Conservation (phyloP, 1,284 basidiomycete genomes). For the Fomitopsis betulina region DNA sequence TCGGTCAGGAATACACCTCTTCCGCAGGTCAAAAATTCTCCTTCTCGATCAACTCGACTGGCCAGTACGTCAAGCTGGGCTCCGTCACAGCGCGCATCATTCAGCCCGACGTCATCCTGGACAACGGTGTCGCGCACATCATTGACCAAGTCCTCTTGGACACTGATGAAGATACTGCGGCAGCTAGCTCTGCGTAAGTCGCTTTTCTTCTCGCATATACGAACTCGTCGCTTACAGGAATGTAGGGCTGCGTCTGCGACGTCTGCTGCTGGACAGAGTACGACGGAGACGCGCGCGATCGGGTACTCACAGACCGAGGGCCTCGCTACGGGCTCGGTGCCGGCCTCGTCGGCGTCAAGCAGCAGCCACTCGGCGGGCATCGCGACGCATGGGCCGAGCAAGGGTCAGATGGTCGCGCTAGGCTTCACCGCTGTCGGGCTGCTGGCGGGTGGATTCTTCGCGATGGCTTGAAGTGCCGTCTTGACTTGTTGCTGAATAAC, state of each 20-base stretch:
- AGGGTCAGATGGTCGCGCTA: background rate
- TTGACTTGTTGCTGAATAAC: background rate
- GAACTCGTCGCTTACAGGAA: background rate
- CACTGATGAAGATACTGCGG: constrained; percentile 40
- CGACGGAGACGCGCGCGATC: constrained; percentile 11
- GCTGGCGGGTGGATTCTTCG: constrained; percentile 1
- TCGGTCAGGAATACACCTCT: constrained; percentile 39
- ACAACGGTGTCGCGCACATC: constrained; percentile 73
- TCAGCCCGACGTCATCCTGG: constrained; percentile 57
- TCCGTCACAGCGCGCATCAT: constrained; percentile 55
- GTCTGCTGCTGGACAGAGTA: constrained; percentile 8
- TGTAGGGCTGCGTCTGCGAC: constrained; percentile 10
- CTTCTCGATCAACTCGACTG: constrained; percentile 55
- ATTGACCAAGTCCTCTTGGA: constrained; percentile 63
- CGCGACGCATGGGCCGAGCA: background rate
- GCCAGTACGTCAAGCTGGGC: constrained; percentile 54
- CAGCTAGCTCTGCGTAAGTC: constrained; percentile 54
- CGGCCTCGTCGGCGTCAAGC: background rate
- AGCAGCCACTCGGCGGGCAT: background rate
- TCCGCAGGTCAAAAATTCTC: constrained; percentile 56
- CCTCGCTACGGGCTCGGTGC: constrained; percentile 1
- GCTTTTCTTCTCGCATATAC: background rate
- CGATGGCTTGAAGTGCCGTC: background rate
- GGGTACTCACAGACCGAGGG: constrained; percentile 9
- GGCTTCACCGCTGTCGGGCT: constrained; percentile 4